A percentile compares a stretch with the other conserved stretches of the same genome.
Evolutionary conservation across 2,329 filamentous ascomycete species (phyloP).

Genomic region (Lasiodiplodia gonubiensis): DNA sequence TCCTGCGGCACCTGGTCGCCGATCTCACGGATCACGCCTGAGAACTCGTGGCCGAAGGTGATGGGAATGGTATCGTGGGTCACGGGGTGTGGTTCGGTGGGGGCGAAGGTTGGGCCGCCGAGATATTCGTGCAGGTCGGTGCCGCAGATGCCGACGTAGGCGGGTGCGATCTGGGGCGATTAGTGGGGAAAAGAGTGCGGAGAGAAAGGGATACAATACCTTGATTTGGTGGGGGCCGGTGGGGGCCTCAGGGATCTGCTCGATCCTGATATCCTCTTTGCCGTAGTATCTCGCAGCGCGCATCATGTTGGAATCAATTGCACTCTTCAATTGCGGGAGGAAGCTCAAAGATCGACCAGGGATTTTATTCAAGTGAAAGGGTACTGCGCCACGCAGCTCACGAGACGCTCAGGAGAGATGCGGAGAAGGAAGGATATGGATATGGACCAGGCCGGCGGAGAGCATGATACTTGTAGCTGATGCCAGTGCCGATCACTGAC

Average conservation of each 20-base stretch:
- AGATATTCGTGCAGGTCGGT: slow-evolving; percentile 60
- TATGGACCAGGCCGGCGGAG: background rate
- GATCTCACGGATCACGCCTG: slow-evolving; percentile 64
- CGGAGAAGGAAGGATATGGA: slow-evolving; percentile 1
- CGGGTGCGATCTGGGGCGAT: slow-evolving; percentile 37
- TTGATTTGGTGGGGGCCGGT: slow-evolving; percentile 59
- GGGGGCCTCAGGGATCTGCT: slow-evolving; percentile 55
- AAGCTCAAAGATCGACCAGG: background rate
- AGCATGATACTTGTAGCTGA: background rate
- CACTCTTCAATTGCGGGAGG: background rate
- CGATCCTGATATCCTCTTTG: slow-evolving; percentile 61
- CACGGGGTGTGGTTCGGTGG: slow-evolving; percentile 60
- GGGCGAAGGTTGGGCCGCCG: slow-evolving; percentile 56
- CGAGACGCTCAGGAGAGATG: slow-evolving; percentile 19
- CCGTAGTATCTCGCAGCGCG: slow-evolving; percentile 62
- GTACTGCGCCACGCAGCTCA: slow-evolving; percentile 9
- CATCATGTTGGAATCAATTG: slow-evolving; percentile 45
- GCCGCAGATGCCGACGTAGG: slow-evolving; percentile 61
- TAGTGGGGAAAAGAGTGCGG: background rate
- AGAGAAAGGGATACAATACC: slow-evolving; percentile 32
- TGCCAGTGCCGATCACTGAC: background rate
- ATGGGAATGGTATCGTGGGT: slow-evolving; percentile 64
- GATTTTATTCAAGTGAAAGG: background rate
- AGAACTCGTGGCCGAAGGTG: slow-evolving; percentile 70
- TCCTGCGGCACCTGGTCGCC: slow-evolving; percentile 53